Base-by-base conservation (phyloP, 306 rosid genomes). In the Pyrus communis region DNA sequence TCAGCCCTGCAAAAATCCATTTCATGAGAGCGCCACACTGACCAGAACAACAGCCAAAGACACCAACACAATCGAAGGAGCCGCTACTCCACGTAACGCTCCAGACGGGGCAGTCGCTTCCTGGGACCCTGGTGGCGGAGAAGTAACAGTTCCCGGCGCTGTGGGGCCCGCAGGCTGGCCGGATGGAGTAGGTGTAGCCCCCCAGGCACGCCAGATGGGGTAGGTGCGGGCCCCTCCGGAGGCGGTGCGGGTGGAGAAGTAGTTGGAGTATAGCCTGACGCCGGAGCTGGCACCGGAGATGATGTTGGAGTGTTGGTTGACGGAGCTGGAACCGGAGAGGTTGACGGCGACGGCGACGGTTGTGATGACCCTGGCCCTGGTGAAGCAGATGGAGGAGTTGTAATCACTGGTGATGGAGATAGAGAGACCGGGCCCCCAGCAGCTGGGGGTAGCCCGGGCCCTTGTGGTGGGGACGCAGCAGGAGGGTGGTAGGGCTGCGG, bases 11-110 rank as follows among this genome's bases (percentile, higher is more conserved):
- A 14, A 35, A 67, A 67, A 76, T 52, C 66, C 55, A 67, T 69
- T 51, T 22, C 7, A 70, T 38, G 7, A 90, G 74, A 57, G 76
- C 51, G 76, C 85, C 65, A 71, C 81, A 60, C 78, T 76, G 23
- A 82, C 75, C 74, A 86, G 12, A 63, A 88, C 27, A 42, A 84
- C 82, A 15, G 81, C 42, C 12, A 71, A 57, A 67, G 78, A 83
- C 40, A 61, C 8, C 77, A 77, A 35, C 57, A 78, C 42, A 30
- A 75, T 66, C 27, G 86, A 51, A 1, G 89, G 85, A 57, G 76
- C 8, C 49, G 75, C 69, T 76, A 75, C 80, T 3, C 67, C 74
- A 46, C 35, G 21, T 1, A 82, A 63, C 14, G 40, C 77, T 19
- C 69, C 64, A 6, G 42, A 7, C 40, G 71, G n/a, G 1, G 86